These are phyloP conservation scores for Leucogyrophana mollusca DNA, from an alignment of 768 basidiomycete genomes.

Conservation along the genomic window DNA sequence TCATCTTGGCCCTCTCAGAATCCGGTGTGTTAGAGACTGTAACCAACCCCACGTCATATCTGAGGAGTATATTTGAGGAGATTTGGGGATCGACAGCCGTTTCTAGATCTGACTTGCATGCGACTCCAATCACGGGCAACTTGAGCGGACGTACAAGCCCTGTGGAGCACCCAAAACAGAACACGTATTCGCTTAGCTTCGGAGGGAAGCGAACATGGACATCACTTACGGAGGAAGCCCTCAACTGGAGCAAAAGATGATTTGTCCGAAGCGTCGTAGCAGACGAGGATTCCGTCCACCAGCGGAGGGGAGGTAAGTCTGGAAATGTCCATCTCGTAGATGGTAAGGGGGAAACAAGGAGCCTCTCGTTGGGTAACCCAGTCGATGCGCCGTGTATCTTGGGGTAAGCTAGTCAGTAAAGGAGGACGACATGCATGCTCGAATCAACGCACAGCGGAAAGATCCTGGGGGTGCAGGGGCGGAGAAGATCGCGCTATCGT, in stretches of 20 bases:
- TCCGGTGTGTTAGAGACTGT: conserved; percentile 63
- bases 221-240: conserved; percentile 65
- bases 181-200: background rate
- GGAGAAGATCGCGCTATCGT: conserved; percentile 33
- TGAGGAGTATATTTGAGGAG: conserved; percentile 48
- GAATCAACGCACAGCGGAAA: conserved; percentile 36
- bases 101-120: conserved; percentile 81
- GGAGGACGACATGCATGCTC: conserved; percentile 4
- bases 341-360: conserved; percentile 45
- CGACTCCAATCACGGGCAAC: conserved; percentile 71
- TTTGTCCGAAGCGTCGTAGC: conserved; percentile 72
- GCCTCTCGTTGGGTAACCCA: conserved; percentile 39
- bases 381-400: conserved; percentile 32
- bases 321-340: conserved; percentile 55
- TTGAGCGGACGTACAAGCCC: conserved; percentile 57
- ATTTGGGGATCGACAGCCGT: conserved; percentile 55
- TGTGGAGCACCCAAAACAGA: conserved; percentile 27
- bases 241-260: conserved; percentile 67
- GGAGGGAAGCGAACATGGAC: background rate
- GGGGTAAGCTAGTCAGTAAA: conserved; percentile 21
- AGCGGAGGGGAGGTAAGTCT: conserved; percentile 56
- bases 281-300: conserved; percentile 80
- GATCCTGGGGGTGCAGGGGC: conserved; percentile 32
- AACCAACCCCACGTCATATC: conserved; percentile 76
- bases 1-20: conserved; percentile 68